These are phyloP conservation scores for Nicotiana tomentosiformis DNA, from an alignment of 257 asterid species.

Conservation along the genomic window DNA sequence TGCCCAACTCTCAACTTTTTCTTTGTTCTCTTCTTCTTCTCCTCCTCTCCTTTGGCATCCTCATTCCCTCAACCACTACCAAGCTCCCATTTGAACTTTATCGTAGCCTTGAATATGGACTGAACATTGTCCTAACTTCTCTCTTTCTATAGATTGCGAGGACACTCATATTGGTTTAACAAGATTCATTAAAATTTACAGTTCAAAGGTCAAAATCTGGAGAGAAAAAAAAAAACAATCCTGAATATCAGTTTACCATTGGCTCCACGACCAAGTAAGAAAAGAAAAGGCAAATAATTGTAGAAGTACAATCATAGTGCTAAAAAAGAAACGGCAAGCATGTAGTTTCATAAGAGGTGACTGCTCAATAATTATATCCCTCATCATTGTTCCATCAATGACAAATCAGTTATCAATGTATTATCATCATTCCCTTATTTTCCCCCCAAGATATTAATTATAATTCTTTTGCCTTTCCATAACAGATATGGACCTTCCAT, in stretches of 20 bases:
- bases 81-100: background rate
- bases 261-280: background rate
- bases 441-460: background rate
- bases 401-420: background rate
- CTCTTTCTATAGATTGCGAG: background rate
- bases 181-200: background rate
- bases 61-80: background rate
- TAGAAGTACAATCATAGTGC: background rate
- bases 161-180: background rate
- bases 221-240: background rate
- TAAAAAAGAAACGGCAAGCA: background rate
- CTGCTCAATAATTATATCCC: background rate
- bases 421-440: background rate
- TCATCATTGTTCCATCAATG: background rate
- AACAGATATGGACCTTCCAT: background rate
- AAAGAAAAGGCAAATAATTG: background rate
- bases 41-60: background rate
- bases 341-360: background rate
- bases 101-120: background rate
- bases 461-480: background rate
- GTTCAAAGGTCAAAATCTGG: background rate
- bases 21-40: background rate
- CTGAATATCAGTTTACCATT: background rate
- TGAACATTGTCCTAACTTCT: background rate
- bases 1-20: background rate